These are phyloP conservation scores for Phytophthora fragariae DNA, from an alignment of 352 stramenopile genomes.

Conservation along the genomic window DNA sequence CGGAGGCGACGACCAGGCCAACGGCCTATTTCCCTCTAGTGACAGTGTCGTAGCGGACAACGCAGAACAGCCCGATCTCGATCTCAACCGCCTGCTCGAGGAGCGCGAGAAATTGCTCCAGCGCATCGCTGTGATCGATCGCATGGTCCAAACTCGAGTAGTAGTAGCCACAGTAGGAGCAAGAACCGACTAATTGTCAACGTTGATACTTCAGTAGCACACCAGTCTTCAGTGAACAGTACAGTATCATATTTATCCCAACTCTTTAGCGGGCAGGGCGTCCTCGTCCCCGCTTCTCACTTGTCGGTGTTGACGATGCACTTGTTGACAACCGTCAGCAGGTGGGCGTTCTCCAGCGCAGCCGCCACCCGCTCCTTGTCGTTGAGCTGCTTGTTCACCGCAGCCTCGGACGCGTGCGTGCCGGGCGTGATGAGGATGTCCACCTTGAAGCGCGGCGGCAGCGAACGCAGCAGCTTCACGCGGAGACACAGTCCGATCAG, in stretches of 20 bases:
- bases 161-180: slow-evolving; percentile 9
- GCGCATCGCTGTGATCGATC: slow-evolving; percentile 53
- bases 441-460: slow-evolving; percentile 94
- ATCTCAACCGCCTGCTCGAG: slow-evolving; percentile 39
- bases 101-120: slow-evolving; percentile 48
- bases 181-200: background rate
- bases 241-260: slow-evolving; percentile 43
- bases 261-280: background rate
- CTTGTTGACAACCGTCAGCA: slow-evolving; percentile 97
- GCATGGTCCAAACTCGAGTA: slow-evolving; percentile 31
- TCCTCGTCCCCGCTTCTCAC: slow-evolving; percentile 31
- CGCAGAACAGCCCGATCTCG: slow-evolving; percentile 3
- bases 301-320: slow-evolving; percentile 95
- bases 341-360: slow-evolving; percentile 96
- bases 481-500: slow-evolving; percentile 96
- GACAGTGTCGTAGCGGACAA: background rate
- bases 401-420: slow-evolving; percentile 94
- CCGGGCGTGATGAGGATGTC: slow-evolving; percentile 94
- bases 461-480: slow-evolving; percentile 96
- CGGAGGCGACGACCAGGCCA: slow-evolving; percentile 11
- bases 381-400: slow-evolving; percentile 97
- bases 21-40: slow-evolving; percentile 5
- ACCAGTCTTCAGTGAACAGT: slow-evolving; percentile 33
- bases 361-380: slow-evolving; percentile 97
- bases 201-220: slow-evolving; percentile 9